Evolutionary conservation across 2,329 filamentous ascomycete genomes (phyloP), one percentile per base, ranked within the genome.

Genomic region (Anthostomella pinea): DNA sequence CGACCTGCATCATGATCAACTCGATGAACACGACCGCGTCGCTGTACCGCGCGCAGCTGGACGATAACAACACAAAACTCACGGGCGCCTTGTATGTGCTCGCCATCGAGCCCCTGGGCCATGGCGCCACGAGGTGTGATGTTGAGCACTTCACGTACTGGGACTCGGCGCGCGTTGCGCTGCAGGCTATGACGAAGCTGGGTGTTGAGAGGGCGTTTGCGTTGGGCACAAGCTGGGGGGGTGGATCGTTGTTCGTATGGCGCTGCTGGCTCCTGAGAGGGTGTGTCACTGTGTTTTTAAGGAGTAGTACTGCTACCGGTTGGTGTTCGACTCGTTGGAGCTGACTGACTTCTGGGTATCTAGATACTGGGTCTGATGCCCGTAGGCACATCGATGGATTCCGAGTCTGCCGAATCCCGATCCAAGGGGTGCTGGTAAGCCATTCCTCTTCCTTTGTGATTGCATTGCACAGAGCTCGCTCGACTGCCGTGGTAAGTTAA

Each of bases 141-240:
- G 49, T 52, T 0, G 69, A 73, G 48, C 67, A 72, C 40, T 77
- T 72, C 48, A 76, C 70, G 2, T 75, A 74, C 58, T 77, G 73
- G 73, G 73, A 77, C 52, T 59, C 71, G 3, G 72, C 73, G 28
- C 57, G 65, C 40, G 69, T 80, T 69, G 68, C 69, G 8, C 57
- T 77, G 7, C 74, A 81, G 57, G 72, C 75, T 2, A 63, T 81
- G 64, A 68, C 77, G 24, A 63, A 63, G 5, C 61, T 77, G 3
- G 62, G 63, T 2, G 62, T 76, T 17, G 33, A 61, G 13, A 69
- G 68, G 59, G 71, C 69, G 0, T 76, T 72, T 43, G 65, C 67
- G 1, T 52, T 75, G 7, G 73, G 73, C 13, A 74, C 70, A 7
- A 72, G 68, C 36, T 70, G 75, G 52, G 72, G 72, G 73, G 71